Base-by-base conservation (phyloP, 768 basidiomycete genomes). In the Mycena belliarum region DNA sequence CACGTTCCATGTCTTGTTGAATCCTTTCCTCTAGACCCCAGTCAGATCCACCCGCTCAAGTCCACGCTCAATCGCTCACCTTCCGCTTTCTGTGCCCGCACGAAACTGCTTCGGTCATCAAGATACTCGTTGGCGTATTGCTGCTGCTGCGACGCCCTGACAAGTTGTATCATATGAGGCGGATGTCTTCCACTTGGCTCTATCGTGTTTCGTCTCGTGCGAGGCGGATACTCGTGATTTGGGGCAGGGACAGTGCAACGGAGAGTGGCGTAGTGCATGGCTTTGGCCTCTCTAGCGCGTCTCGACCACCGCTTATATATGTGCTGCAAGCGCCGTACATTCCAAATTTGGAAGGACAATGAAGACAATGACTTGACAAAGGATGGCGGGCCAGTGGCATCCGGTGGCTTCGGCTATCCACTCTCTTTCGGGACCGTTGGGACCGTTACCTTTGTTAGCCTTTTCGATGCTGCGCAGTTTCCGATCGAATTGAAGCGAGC, bases 61-160 rank as follows among this genome's bases (percentile, higher is more conserved):
- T n/a, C 21, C n/a, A 58, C 23, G 26, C n/a, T 20, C 2, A 9
- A 23, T n/a, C 18, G 23, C 37, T 3, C n/a, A 60, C 62, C 62
- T 53, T 63, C 62, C 47, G 41, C 62, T 41, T 48, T 33, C 47
- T 56, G 54, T 1, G 50, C 49, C 3, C 62, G 54, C 16, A 52
- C 47, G 38, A 63, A 63, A 47, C 62, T 63, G 25, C 52, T 28
- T n/a, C 52, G 58, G 52, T 63, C 58, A 33, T 63, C 62, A 4
- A 56, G 44, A 28, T 63, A 57, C 32, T 48, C 44, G 37, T 58
- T 25, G 5, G 52, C 61, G 16, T 56, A 57, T 37, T 57, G 54
- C 21, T 60, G 58, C 38, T 53, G 53, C 21, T 63, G 62, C 4
- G 58, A 41, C 6, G 48, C 58, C 42, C 47, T 63, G n/a, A 63